phyloP scores from a whole-genome alignment of 2,329 filamentous ascomycete species.

The Lasiodiplodia sp. region DNA sequence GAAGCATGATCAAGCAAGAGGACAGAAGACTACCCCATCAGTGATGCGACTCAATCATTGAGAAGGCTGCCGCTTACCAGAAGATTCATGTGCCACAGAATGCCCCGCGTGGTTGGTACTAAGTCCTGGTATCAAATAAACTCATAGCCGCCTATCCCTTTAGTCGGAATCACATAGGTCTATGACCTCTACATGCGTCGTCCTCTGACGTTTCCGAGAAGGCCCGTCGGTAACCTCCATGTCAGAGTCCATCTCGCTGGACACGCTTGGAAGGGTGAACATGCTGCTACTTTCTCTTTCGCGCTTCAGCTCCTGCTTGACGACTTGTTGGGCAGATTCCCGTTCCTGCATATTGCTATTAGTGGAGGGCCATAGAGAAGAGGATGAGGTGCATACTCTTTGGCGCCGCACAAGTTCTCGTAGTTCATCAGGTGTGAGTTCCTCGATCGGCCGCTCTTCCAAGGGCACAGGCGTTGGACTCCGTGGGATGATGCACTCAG shows the following conservation, averaged over 20 bases:
- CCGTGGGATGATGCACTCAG: slow-evolving; percentile 42
- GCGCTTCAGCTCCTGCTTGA: slow-evolving; percentile 10
- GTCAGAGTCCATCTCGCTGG: slow-evolving; percentile 14
- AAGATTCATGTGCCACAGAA: not conserved
- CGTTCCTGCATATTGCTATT: not conserved
- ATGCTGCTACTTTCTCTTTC: slow-evolving; percentile 14
- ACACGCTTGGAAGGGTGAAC: not conserved
- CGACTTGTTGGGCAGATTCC: not conserved
- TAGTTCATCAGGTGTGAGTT: slow-evolving; percentile 37
- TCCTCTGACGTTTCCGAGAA: slow-evolving; percentile 15
- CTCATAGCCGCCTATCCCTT: not conserved
- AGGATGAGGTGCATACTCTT: slow-evolving; percentile 28
- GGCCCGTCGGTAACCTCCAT: slow-evolving; percentile 15
- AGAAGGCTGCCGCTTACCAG: not conserved
- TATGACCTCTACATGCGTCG: slow-evolving; percentile 8
- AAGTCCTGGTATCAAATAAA: not conserved
- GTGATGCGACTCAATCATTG: not conserved
- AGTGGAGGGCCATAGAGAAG: not conserved
- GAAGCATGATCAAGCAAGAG: not conserved
- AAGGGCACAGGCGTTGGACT: slow-evolving; percentile 38
- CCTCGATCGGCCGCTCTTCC: slow-evolving; percentile 36
- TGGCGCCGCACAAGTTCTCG: slow-evolving; percentile 36
- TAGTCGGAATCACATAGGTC: slow-evolving; percentile 20
- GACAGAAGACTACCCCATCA: not conserved
- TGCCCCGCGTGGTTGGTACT: not conserved